Conservation (phyloP, 2,329 filamentous ascomycete genomes). For the Colletotrichum echinochloae region DNA sequence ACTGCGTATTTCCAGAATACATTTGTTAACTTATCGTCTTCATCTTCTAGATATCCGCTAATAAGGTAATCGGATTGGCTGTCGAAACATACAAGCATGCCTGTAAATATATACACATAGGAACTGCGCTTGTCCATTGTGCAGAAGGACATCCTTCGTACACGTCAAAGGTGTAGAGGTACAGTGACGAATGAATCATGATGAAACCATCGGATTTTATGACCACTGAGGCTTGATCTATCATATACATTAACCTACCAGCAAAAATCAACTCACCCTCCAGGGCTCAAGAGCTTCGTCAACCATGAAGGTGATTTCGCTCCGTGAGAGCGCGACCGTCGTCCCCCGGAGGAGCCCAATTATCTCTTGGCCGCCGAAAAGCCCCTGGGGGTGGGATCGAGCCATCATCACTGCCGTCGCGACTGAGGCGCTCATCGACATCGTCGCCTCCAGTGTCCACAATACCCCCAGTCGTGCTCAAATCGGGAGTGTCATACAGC, state of each 20-base stretch:
- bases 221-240: neutral
- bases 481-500: constrained; percentile 46
- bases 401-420: constrained; percentile 55
- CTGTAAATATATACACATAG: too few species aligned
- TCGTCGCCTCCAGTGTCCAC: constrained; percentile 54
- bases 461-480: constrained; percentile 54
- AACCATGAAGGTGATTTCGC: constrained; percentile 16
- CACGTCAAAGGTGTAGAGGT: neutral
- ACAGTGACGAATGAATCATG: neutral
- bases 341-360: constrained; percentile 56
- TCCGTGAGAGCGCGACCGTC: constrained; percentile 48
- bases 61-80: neutral
- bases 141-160: neutral
- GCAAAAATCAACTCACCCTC: neutral
- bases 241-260: neutral
- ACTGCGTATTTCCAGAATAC: neutral
- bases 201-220: neutral
- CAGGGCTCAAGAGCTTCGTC: constrained; percentile 1
- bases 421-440: constrained; percentile 50
- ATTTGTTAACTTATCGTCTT: neutral
- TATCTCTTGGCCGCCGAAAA: constrained; percentile 48
- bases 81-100: neutral
- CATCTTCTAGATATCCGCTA: neutral
- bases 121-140: neutral
- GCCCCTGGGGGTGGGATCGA: constrained; percentile 48